Evolutionary conservation across 352 stramenopile species (phyloP), one percentile per base, ranked within the genome.

Genomic region (Phytopythium chamaehyphon): DNA sequence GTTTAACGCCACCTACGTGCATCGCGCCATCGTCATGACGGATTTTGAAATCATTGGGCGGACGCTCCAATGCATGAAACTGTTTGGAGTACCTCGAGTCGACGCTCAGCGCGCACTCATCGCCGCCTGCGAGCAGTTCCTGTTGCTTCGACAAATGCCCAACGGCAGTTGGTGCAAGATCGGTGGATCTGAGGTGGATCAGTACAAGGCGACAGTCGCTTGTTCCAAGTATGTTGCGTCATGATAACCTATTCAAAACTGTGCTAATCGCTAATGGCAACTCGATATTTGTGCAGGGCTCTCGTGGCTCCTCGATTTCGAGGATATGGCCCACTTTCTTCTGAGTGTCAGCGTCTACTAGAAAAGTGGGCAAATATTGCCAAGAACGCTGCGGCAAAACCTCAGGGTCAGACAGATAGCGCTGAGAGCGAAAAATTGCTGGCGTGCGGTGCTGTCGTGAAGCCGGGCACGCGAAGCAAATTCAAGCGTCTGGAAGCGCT

Each of bases 161-260:
- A 84, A 87, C 53, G 84, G 84, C 12, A 88, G 71, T 42, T 94
- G 84, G 83, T 85, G 76, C 54, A 84, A 84, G 44, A 39, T 62
- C 3, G 71, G 69, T 40, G 76, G 72, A 7, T 75, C 61, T 3
- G 64, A 61, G 0, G 62, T 82, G 12, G 81, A 93, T 23, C 81
- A 85, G 54, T 94, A 87, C 66, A 94, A 94, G 46, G 64, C 82
- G 2, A 94, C 84, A 1, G 76, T 87, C 23, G 81, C 74, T 4
- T 94, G 84, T 47, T 66, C 83, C 4, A 94, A 91, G 83, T 93
- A 69, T 59, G 77, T 76, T 10, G 28, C 9, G 9, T 50, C 18
- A 15, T 7, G 44, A 16, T 16, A 24, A 5, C 18, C 10, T 42
- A 12, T 60, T 47, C n/a, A n/a, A n/a, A n/a, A n/a, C n/a, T n/a